These are phyloP conservation scores for Saxispiralis lemnorum DNA, from an alignment of 495 filamentous ascomycete genomes.

Conservation along the genomic window DNA sequence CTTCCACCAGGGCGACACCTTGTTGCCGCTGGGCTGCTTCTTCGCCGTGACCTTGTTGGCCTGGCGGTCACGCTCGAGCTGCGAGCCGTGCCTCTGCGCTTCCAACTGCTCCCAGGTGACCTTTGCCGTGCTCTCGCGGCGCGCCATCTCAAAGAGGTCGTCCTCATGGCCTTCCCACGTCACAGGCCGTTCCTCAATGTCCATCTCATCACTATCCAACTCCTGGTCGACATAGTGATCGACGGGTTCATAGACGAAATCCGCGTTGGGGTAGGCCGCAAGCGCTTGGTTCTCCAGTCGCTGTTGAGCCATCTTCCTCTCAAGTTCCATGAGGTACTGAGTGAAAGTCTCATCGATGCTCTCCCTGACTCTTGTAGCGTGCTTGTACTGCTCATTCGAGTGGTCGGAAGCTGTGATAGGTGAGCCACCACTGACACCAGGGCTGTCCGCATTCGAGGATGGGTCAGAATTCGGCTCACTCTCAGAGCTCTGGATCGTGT, in stretches of 20 bases:
- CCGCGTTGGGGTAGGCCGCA: conserved; percentile 51
- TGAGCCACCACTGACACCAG: conserved; percentile 24
- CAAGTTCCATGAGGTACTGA: conserved; percentile 57
- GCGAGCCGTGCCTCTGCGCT: conserved; percentile 28
- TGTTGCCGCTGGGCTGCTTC: conserved; percentile 19
- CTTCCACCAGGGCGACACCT: conserved; percentile 28
- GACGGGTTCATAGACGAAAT: conserved; percentile 38
- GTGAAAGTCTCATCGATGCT: conserved; percentile 54
- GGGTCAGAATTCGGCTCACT: conserved; percentile 33
- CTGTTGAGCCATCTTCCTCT: conserved; percentile 56
- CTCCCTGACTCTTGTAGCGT: conserved; percentile 32
- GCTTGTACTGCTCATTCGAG: conserved; percentile 20
- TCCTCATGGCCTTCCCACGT: conserved; percentile 16
- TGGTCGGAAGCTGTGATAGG: conserved; percentile 19
- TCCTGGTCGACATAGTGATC: conserved; percentile 43
- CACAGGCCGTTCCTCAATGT: conserved; percentile 16
- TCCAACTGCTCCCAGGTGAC: conserved; percentile 28
- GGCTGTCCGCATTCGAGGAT: conserved; percentile 33
- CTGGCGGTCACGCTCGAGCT: conserved; percentile 20
- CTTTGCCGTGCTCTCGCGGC: conserved; percentile 17
- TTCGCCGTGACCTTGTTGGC: conserved; percentile 14
- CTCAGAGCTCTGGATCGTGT: conserved; percentile 38
- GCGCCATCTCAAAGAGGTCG: conserved; percentile 16
- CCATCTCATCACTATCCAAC: conserved; percentile 22
- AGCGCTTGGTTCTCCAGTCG: conserved; percentile 52